Conservation (phyloP, 306 rosid species). For the Hippophae rhamnoides region DNA sequence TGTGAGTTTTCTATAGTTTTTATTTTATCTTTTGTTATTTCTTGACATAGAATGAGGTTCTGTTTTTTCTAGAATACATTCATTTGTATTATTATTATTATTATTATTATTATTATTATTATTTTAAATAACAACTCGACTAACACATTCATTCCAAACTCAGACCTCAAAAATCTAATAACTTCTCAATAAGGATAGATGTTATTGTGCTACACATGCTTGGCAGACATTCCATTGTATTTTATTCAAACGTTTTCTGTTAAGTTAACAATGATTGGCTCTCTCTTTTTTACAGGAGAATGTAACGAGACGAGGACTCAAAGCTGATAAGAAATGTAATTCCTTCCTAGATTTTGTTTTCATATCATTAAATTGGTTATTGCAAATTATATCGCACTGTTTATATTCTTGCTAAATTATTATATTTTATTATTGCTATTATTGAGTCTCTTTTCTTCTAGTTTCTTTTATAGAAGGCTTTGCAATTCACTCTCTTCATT, state of each 20-base stretch:
- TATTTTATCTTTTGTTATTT: too few species aligned
- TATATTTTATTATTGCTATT: neutral
- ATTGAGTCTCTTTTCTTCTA: neutral
- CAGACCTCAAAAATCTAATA: too few species aligned
- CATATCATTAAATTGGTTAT: neutral
- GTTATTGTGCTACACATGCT: neutral
- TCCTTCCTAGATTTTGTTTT: conserved; percentile 10
- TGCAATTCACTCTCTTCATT: too few species aligned
- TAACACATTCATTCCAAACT: too few species aligned
- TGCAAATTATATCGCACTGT: neutral
- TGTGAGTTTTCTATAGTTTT: too few species aligned
- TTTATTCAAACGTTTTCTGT: neutral
- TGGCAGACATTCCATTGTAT: neutral
- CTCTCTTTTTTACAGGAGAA: conserved; percentile 45
- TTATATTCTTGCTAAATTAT: neutral
- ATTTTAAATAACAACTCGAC: too few species aligned
- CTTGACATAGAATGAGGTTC: too few species aligned
- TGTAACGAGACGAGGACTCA: conserved; percentile 24
- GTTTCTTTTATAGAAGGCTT: too few species aligned
- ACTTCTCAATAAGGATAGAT: too few species aligned
- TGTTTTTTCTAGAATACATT: too few species aligned
- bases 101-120: too few species aligned
- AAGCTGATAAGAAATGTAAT: conserved; percentile 52
- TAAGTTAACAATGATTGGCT: conserved; percentile 16
- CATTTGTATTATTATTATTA: too few species aligned